Evolutionary conservation across 2,329 filamentous ascomycete genomes (phyloP).

Genomic region (Neoascochyta sp.): DNA sequence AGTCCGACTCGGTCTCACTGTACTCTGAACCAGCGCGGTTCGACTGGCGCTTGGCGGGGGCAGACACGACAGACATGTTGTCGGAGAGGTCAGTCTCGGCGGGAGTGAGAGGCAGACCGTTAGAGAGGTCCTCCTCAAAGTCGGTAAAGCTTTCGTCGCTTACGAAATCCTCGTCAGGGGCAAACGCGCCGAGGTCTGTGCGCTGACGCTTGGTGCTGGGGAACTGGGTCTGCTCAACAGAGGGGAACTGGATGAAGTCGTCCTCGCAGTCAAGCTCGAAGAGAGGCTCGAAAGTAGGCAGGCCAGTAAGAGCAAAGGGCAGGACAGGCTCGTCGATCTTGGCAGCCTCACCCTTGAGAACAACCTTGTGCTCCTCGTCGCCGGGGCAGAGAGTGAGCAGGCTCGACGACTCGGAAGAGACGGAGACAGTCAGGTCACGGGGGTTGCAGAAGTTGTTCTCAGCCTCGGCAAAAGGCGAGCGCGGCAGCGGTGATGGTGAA

Average conservation of each 20-base stretch:
- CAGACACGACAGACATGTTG: conserved; percentile 22
- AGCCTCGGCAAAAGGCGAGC: conserved; percentile 63
- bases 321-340: conserved; percentile 35
- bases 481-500: conserved; percentile 75
- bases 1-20: conserved; percentile 38
- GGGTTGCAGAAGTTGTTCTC: conserved; percentile 89
- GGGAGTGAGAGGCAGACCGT: conserved; percentile 59
- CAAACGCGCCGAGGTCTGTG: conserved; percentile 62
- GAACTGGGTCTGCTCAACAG: conserved; percentile 57
- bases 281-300: conserved; percentile 77
- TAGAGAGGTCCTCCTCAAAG: conserved; percentile 65
- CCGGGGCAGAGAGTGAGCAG: conserved; percentile 59
- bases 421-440: conserved; percentile 74
- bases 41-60: conserved; percentile 25
- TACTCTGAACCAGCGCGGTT: conserved; percentile 30
- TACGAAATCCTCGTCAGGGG: conserved; percentile 68
- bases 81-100: conserved; percentile 49
- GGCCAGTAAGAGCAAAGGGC: conserved; percentile 49
- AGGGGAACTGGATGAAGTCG: conserved; percentile 73
- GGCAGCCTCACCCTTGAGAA: conserved; percentile 47
- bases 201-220: conserved; percentile 67
- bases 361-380: conserved; percentile 58
- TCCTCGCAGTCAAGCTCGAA: conserved; percentile 90
- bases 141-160: conserved; percentile 73
- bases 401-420: conserved; percentile 61